These are phyloP conservation scores for Exophiala calicioides DNA, from an alignment of 2,329 filamentous ascomycete species.

Conservation along the genomic window DNA sequence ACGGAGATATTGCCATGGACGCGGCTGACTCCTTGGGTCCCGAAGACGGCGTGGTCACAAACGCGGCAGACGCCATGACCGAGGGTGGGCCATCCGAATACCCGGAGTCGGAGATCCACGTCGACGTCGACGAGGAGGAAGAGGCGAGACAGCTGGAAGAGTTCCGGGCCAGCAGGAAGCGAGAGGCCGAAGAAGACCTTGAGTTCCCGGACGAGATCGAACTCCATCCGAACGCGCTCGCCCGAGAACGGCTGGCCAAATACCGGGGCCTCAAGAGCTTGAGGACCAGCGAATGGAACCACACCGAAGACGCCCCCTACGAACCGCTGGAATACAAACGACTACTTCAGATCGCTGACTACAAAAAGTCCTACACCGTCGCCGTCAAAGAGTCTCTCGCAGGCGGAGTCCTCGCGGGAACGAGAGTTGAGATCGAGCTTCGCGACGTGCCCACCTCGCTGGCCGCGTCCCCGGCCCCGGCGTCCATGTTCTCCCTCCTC, in stretches of 20 bases:
- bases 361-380: conserved; percentile 77
- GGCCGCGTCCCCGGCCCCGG: conserved; percentile 58
- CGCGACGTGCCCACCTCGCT: conserved; percentile 58
- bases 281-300: conserved; percentile 84
- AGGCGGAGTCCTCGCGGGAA: conserved; percentile 84
- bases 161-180: conserved; percentile 74
- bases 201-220: conserved; percentile 99
- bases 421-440: conserved; percentile 77
- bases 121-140: conserved; percentile 76
- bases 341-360: conserved; percentile 84
- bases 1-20: conserved; percentile 53
- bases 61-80: conserved; percentile 59
- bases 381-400: conserved; percentile 78
- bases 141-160: conserved; percentile 79
- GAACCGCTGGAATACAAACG: conserved; percentile 89
- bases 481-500: conserved; percentile 81
- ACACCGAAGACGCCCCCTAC: conserved; percentile 79
- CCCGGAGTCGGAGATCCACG: conserved; percentile 88
- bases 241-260: conserved; percentile 77
- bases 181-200: conserved; percentile 82
- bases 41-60: conserved; percentile 74
- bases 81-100: conserved; percentile 85
- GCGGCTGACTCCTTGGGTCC: conserved; percentile 60
- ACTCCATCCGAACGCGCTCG: conserved; percentile 80
- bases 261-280: conserved; percentile 93